Percentiles rank a stretch among this genome's conserved stretches.
Evolutionary conservation across 306 rosid species (phyloP).

Genomic region (Fragaria vesca): DNA sequence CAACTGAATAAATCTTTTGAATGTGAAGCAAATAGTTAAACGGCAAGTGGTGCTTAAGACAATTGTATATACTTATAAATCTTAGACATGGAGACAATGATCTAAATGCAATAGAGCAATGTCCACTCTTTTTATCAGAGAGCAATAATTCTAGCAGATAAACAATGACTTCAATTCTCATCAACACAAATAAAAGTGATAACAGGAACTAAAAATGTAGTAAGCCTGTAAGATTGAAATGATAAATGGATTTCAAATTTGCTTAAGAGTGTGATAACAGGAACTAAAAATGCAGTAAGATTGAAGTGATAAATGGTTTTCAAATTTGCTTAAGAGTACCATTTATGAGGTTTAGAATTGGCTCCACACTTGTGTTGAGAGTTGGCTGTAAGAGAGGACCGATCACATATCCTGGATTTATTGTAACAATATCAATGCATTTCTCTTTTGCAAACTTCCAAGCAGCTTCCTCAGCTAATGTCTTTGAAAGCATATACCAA

Average conservation of each 20-base stretch:
- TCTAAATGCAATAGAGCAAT: no score
- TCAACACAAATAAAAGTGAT: background rate
- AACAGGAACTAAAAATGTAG: background rate
- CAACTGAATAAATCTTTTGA: background rate
- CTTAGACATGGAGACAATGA: background rate
- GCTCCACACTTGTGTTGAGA: conserved; percentile 13
- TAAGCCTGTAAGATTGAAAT: background rate
- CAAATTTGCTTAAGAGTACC: background rate
- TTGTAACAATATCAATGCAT: conserved; percentile 23
- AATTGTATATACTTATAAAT: background rate
- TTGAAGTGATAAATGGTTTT: no score
- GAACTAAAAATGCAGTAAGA: background rate
- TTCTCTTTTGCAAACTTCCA: conserved; percentile 30
- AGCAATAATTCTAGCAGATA: background rate
- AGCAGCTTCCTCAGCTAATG: conserved; percentile 36
- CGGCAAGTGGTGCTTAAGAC: background rate
- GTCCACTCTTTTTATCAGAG: background rate
- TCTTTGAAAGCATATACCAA: conserved; percentile 32
- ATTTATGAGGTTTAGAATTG: background rate
- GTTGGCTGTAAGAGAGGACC: conserved; percentile 33
- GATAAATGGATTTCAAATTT: no score
- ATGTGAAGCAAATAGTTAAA: background rate
- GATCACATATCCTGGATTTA: conserved; percentile 21
- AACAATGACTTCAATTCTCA: background rate
- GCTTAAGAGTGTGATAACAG: background rate